Percentiles rank a stretch among this genome's conserved stretches.
Evolutionary conservation across 768 basidiomycete species (phyloP).

Genomic region (Phaeotremella skinneri): DNA sequence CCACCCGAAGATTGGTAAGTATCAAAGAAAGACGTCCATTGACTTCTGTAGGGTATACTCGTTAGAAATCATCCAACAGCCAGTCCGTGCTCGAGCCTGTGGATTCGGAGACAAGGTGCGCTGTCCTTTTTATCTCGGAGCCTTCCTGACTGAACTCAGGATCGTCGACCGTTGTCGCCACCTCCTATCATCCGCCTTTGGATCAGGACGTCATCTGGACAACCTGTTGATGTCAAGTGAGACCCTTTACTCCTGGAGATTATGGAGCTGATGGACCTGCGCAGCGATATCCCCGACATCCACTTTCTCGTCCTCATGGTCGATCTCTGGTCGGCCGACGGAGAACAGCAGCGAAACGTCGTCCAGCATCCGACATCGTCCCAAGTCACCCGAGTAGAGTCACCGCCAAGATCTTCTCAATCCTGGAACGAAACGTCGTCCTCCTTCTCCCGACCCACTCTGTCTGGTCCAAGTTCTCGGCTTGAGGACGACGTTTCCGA

Average conservation of each 20-base stretch:
- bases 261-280: conserved; percentile 13
- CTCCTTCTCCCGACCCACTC: too few species aligned
- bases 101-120: conserved; percentile 92
- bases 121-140: background rate
- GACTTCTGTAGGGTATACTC: conserved; percentile 64
- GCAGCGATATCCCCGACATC: conserved; percentile 76
- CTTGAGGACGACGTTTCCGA: too few species aligned
- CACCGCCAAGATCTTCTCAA: conserved; percentile 59
- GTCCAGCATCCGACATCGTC: conserved; percentile 77
- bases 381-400: conserved; percentile 18
- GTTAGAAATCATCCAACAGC: conserved; percentile 81
- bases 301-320: conserved; percentile 87
- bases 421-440: conserved; percentile 34
- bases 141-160: conserved; percentile 56
- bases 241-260: background rate
- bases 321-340: conserved; percentile 87
- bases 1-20: background rate
- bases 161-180: conserved; percentile 86
- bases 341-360: conserved; percentile 78
- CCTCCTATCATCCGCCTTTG: conserved; percentile 61
- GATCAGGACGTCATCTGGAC: conserved; percentile 24
- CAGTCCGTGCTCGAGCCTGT: conserved; percentile 87
- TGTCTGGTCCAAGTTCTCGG: too few species aligned
- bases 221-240: conserved; percentile 32
- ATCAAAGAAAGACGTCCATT: background rate